Conservation (phyloP, 1,139 yeast genomes). For the Kodamaea fungicola region DNA sequence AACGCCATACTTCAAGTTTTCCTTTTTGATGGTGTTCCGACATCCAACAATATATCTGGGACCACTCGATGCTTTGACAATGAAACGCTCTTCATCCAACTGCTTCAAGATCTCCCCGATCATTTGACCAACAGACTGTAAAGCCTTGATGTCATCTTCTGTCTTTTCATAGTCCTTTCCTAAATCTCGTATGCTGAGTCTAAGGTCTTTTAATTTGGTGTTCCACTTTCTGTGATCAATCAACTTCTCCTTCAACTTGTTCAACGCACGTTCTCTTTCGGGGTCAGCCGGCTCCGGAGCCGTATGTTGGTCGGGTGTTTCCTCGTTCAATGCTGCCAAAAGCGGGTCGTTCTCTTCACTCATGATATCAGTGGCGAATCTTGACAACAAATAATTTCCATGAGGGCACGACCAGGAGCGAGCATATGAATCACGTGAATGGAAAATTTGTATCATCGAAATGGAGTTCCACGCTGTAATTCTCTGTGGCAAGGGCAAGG, state of each 20-base stretch:
- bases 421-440: slow-evolving; percentile 1
- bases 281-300: slow-evolving; percentile 47
- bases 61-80: slow-evolving; percentile 95
- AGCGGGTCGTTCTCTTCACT: slow-evolving; percentile 68
- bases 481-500: slow-evolving; percentile 80
- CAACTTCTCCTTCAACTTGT: slow-evolving; percentile 78
- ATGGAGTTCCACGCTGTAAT: slow-evolving; percentile 94
- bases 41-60: slow-evolving; percentile 98
- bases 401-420: slow-evolving; percentile 2
- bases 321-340: slow-evolving; percentile 62
- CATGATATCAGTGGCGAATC: slow-evolving; percentile 28
- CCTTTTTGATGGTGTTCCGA: slow-evolving; percentile 86
- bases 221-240: slow-evolving; percentile 96
- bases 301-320: slow-evolving; percentile 15
- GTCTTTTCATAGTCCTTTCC: slow-evolving; percentile 88
- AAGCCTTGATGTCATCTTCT: slow-evolving; percentile 93
- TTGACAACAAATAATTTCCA: slow-evolving; percentile 3
- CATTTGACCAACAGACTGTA: slow-evolving; percentile 96
- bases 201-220: slow-evolving; percentile 79
- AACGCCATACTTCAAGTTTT: slow-evolving; percentile 84
- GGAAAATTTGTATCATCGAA: slow-evolving; percentile 2
- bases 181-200: slow-evolving; percentile 78
- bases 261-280: slow-evolving; percentile 77
- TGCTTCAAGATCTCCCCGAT: slow-evolving; percentile 97
- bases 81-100: slow-evolving; percentile 89